phyloP scores from a whole-genome alignment of 345 rosid species.

The Pugionium cornutum region DNA sequence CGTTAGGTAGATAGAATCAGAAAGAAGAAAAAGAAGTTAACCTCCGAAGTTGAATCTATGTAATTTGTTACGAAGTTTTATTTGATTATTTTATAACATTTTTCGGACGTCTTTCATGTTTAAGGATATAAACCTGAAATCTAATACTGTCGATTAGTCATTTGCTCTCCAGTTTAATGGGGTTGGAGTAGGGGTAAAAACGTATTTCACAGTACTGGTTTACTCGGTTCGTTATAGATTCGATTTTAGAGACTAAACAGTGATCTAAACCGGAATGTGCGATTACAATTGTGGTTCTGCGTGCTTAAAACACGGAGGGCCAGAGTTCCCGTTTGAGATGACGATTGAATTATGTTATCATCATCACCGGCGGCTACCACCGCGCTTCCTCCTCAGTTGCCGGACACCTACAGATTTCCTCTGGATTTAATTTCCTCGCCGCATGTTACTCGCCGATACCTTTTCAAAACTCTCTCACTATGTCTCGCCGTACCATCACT shows the following conservation, averaged over 20 bases:
- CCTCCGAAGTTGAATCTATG: conserved; percentile 13
- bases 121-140: not conserved
- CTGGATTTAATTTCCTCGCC: conserved; percentile 10
- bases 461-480: conserved; percentile 53
- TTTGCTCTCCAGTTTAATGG: too few relatives aligned
- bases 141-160: not conserved
- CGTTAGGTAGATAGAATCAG: conserved; percentile 20
- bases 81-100: not conserved
- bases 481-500: conserved; percentile 44
- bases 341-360: conserved; percentile 26
- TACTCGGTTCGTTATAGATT: not conserved
- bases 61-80: conserved; percentile 6
- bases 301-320: conserved; percentile 19
- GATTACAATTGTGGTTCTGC: conserved; percentile 8
- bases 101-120: not conserved
- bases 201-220: conserved; percentile 4
- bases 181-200: not conserved
- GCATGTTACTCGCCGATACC: conserved; percentile 48
- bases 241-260: conserved; percentile 16
- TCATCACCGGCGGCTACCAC: conserved; percentile 32
- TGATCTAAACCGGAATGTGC: conserved; percentile 32
- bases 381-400: conserved; percentile 38
- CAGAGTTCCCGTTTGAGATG: conserved; percentile 18
- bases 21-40: conserved; percentile 10
- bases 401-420: conserved; percentile 20